phyloP scores from a whole-genome alignment of 768 basidiomycete species.

The Mycena amicta region DNA sequence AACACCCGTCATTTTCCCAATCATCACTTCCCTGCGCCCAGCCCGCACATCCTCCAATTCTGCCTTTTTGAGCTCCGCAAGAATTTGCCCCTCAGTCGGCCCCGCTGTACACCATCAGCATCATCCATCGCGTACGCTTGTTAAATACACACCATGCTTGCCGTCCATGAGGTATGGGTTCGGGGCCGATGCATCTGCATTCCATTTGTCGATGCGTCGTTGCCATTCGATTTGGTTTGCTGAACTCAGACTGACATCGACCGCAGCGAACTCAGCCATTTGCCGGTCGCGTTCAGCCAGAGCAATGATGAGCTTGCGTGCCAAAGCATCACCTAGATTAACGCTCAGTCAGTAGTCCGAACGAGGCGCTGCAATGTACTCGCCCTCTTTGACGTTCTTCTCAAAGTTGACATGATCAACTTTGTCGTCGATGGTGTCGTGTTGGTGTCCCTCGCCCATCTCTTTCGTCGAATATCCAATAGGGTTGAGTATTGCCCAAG shows the following conservation, averaged over 20 bases:
- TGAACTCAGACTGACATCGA: neutral
- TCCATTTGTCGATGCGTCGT: slow-evolving; percentile 1
- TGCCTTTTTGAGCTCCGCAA: neutral
- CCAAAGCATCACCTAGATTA: slow-evolving; percentile 1
- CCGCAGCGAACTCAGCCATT: neutral
- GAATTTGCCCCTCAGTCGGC: neutral
- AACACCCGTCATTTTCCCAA: neutral
- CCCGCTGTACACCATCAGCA: neutral
- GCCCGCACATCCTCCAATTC: neutral
- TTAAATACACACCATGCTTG: neutral
- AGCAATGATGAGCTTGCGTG: slow-evolving; percentile 4
- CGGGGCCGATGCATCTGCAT: neutral
- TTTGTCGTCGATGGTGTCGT: slow-evolving; percentile 31
- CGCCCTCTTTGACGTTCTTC: slow-evolving; percentile 16
- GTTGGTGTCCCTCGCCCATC: slow-evolving; percentile 29
- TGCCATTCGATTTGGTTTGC: slow-evolving; percentile 4
- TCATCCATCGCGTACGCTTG: neutral
- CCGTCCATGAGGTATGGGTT: slow-evolving; percentile 4
- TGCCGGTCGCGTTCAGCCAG: slow-evolving; percentile 10
- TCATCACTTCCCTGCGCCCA: neutral
- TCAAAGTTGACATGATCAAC: slow-evolving; percentile 25
- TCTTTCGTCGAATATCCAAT: slow-evolving; percentile 31
- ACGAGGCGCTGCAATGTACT: neutral
- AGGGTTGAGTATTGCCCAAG: slow-evolving; percentile 31
- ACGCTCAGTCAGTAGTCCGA: neutral